Evolutionary conservation across 495 filamentous ascomycete species (phyloP), one percentile per base, ranked within the genome.

Genomic region (Jackrogersella minutella): DNA sequence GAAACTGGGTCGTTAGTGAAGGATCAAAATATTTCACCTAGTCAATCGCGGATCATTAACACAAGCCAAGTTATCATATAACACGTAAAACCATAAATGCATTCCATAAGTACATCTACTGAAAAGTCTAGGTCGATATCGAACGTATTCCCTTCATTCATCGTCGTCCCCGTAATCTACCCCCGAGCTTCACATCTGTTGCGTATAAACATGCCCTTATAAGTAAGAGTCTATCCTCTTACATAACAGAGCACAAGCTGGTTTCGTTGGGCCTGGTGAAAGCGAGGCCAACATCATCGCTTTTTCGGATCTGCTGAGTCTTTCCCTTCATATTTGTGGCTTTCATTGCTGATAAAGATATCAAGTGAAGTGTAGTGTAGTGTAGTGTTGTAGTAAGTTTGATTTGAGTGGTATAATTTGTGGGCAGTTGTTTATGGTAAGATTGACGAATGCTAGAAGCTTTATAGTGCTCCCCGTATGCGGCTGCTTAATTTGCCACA

Each of bases 181-280:
- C 17, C 24, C 24, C 21, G 2, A 11, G 4, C n/a, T 21, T 17
- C 13, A 5, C 5, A 4, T 34, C 31, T 13, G 11, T 13, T 34
- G 2, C 9, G 10, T 34, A 40, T 17, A n/a, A 17, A n/a, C n/a
- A n/a, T 16, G n/a, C 41, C 21, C 9, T 13, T 24, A 4, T 44
- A 44, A 9, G 14, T 6, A 17, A 17, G n/a, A 9, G 37, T 17
- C 46, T 8, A 9, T 19, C 2, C 4, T 41, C 19, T 37, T 44
- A 70, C 64, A 56, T 67, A 33, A 77, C 62, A 9, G 63, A 33
- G 19, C 67, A 66, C 2, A 66, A 21, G 9, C 19, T 52, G 4
- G 60, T 41, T 1, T 34, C 36, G 6, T 14, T n/a, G 10, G 52
- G 50, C 9, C 28, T 46, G 17, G 14, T 47, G 7, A 66, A 34